Conservation (phyloP, 805 yeast species). For the Starmera quercuum region DNA sequence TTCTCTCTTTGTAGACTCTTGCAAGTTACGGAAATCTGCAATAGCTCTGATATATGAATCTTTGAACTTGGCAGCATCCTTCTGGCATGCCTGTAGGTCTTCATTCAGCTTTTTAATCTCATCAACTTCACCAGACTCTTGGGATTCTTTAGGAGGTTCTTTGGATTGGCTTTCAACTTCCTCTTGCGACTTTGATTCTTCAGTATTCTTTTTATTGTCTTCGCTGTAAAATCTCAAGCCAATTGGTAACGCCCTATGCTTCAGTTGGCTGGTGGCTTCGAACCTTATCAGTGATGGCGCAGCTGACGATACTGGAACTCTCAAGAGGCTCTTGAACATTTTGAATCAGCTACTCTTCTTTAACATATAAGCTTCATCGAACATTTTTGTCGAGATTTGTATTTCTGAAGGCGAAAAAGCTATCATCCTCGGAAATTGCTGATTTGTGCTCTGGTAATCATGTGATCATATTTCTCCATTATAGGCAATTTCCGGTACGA, state of each 20-base stretch:
- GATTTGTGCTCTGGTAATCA: too few species aligned
- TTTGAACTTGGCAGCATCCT: conserved; percentile 18
- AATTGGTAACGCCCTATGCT: conserved; percentile 2
- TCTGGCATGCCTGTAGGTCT: conserved; percentile 9
- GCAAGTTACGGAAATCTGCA: conserved; percentile 23
- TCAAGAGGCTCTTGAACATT: too few species aligned
- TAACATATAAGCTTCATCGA: too few species aligned
- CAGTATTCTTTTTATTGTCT: conserved; percentile 18
- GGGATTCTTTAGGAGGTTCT: not conserved
- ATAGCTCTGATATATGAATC: conserved; percentile 19
- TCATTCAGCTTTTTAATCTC: not conserved
- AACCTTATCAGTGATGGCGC: too few species aligned
- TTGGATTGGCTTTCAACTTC: too few species aligned
- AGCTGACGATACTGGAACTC: too few species aligned
- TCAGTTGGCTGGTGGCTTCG: conserved; percentile 3
- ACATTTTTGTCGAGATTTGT: too few species aligned
- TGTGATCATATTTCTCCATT: too few species aligned
- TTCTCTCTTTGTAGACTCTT: conserved; percentile 23
- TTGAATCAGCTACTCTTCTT: too few species aligned
- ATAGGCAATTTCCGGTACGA: too few species aligned
- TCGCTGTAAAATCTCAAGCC: conserved; percentile 22
- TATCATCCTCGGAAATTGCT: too few species aligned
- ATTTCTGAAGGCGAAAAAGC: too few species aligned
- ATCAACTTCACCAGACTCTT: not conserved
- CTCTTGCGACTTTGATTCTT: conserved; percentile 12